Evolutionary conservation across 805 yeast genomes (phyloP).

Genomic region (Pichia phayaonensis): DNA sequence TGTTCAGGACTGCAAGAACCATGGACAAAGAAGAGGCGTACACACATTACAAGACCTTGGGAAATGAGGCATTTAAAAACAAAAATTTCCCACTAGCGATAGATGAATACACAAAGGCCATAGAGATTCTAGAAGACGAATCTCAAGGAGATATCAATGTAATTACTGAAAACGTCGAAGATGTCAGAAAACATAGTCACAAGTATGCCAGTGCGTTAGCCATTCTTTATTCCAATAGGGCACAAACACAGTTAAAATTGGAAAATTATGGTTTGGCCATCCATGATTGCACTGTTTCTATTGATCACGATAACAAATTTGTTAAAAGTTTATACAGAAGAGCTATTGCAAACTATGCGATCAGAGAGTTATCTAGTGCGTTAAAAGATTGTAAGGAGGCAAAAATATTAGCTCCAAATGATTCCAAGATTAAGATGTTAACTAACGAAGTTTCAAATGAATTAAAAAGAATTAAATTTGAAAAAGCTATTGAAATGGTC

Average conservation of each 20-base stretch:
- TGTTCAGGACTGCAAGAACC: no score
- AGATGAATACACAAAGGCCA: slow-evolving; percentile 67
- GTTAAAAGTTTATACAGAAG: slow-evolving; percentile 81
- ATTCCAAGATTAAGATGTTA: slow-evolving; percentile 56
- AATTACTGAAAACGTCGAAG: slow-evolving; percentile 3
- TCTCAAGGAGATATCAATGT: not conserved
- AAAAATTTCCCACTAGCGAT: slow-evolving; percentile 60
- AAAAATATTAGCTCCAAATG: slow-evolving; percentile 56
- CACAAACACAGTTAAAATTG: slow-evolving; percentile 78
- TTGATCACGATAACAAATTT: slow-evolving; percentile 57
- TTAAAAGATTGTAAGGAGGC: slow-evolving; percentile 60
- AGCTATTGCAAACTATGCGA: slow-evolving; percentile 73
- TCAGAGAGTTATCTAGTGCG: slow-evolving; percentile 69
- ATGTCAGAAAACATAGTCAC: slow-evolving; percentile 16
- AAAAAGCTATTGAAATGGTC: slow-evolving; percentile 74
- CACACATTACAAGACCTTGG: slow-evolving; percentile 51
- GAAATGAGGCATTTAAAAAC: slow-evolving; percentile 64
- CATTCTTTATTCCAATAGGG: slow-evolving; percentile 74
- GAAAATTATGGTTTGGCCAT: slow-evolving; percentile 86
- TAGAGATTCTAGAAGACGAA: slow-evolving; percentile 31
- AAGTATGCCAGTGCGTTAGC: slow-evolving; percentile 32
- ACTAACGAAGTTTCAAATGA: slow-evolving; percentile 55
- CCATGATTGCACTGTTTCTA: slow-evolving; percentile 66
- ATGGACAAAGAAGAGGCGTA: slow-evolving; percentile 23
- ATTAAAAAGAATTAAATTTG: slow-evolving; percentile 70